Evolutionary conservation across 352 stramenopile species (phyloP), one percentile per base, ranked within the genome.

Genomic region (Elongisporangium senticosum): DNA sequence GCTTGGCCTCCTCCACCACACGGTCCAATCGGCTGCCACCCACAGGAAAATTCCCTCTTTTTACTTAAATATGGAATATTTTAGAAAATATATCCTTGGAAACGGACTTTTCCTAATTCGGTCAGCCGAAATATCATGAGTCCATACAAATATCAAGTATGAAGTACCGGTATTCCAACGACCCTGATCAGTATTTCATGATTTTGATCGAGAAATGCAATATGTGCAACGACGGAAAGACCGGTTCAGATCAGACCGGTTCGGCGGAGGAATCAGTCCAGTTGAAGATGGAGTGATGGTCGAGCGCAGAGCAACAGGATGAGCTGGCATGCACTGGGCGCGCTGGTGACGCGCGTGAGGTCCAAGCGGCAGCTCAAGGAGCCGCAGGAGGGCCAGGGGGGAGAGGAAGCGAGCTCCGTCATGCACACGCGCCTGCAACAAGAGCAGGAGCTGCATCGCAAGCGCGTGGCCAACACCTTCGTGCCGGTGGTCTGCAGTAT

Each of bases 401-500:
- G 24, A 53, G 24, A 20, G 24, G 8, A 57, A 28, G 39, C 8
- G 17, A 51, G 47, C 17, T 17, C 22, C 17, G 20, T 22, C 14
- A 60, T 52, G 20, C 61, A 58, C 47, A 59, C 58, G 48, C 63
- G 50, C 14, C 58, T 69, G n/a, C 58, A 69, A 15, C 53, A 62
- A 3, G 62, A 71, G 50, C 47, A 69, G n/a, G 55, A 64, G 49
- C 55, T 63, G 2, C 54, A 55, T 33, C 61, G 52, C 4, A 58
- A 62, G 11, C 53, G 53, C 7, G 56, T 56, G 28, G 51, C 52
- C 28, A 71, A 72, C 59, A 69, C 71, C 22, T 76, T 81, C 56
- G 59, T 74, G 43, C 75, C 75, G 7, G 73, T 83, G 10, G 71
- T 76, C 26, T 79, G 65, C 64, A 79, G 71, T 23, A 77, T 86